Base-by-base conservation (phyloP, 371 early-diverging fungal species). In the Apophysomyces variabilis region DNA sequence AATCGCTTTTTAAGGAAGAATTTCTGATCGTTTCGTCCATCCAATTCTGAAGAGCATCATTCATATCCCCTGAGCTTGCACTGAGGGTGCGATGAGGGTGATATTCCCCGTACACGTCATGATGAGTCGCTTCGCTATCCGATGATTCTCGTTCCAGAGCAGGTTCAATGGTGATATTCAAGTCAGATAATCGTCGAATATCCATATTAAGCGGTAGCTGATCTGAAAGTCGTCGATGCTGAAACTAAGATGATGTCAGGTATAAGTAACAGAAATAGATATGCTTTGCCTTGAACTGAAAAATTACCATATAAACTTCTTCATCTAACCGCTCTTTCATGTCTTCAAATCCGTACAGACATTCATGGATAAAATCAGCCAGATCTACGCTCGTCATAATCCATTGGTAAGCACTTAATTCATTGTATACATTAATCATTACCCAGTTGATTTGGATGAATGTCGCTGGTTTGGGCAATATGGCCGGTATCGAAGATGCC, bases 91-190 rank as follows among this genome's bases (percentile, higher is more conserved):
- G n/a, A 21, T 50, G 54, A 21, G 54, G 9, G 8, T 21, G 16
- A 21, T 50, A 50, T 50, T 50, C 54, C 5, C 18, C 21, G 21
- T 50, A 50, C 11, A 8, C 9, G 11, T 50, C 54, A 21, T 21
- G 16, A 11, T 50, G 16, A 8, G 54, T 50, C 9, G 54, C 54
- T 21, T 50, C 54, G 54, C 54, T 50, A 8, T 50, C 54, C 4
- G 54, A 50, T 11, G 54, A 54, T 58, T 69, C 66, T 50, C 69
- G 38, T 45, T 71, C 67, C 57, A 72, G 41, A 3, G 73, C 71
- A 41, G 74, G 72, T 12, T 79, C 77, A 46, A 79, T 69, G 2
- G 74, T 77, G 36, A 82, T 79, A 32, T 82, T 79, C 13, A 82
- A 68, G 41, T 82, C 82, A 11, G 82, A 82, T 18, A 82, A 58